Evolutionary conservation across 169 alveolate species (phyloP).

Genomic region (Eimeria necatrix): DNA sequence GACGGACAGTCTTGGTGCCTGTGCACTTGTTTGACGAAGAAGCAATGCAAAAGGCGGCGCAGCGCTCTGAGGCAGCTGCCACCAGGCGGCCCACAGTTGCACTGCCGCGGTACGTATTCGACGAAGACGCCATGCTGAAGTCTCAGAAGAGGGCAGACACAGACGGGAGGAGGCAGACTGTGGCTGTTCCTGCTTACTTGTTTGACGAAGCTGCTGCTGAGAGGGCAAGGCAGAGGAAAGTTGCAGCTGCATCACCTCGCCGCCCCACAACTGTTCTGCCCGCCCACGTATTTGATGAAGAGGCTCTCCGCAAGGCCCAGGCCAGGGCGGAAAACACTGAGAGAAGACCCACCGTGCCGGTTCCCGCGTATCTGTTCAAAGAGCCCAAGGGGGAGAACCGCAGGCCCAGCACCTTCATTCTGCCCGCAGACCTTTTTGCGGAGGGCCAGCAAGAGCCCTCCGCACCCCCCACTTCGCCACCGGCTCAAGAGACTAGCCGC

Average conservation of each 20-base stretch:
- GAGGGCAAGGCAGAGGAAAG: neutral
- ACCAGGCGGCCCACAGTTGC: neutral
- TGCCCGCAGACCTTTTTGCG: neutral
- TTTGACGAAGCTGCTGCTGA: neutral
- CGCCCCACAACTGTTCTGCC: neutral
- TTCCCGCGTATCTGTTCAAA: neutral
- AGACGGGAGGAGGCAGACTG: neutral
- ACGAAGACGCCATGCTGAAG: neutral
- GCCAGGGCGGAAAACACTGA: neutral
- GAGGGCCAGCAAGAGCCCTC: neutral
- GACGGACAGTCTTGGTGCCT: slow-evolving; percentile 11
- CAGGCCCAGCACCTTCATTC: neutral
- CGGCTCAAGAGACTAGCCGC: neutral
- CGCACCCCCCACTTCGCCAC: neutral
- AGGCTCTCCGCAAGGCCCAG: neutral
- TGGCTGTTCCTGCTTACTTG: neutral
- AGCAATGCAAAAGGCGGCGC: neutral
- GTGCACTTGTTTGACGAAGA: neutral
- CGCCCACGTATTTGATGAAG: neutral
- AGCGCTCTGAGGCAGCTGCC: neutral
- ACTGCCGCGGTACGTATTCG: neutral
- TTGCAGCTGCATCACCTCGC: neutral
- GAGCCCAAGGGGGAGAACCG: neutral
- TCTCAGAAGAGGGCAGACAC: neutral
- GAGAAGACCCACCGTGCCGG: neutral